Percentiles rank a stretch among this genome's conserved stretches.
Evolutionary conservation across 169 alveolate genomes (phyloP).

Genomic region (Amoebophrya sp.): DNA sequence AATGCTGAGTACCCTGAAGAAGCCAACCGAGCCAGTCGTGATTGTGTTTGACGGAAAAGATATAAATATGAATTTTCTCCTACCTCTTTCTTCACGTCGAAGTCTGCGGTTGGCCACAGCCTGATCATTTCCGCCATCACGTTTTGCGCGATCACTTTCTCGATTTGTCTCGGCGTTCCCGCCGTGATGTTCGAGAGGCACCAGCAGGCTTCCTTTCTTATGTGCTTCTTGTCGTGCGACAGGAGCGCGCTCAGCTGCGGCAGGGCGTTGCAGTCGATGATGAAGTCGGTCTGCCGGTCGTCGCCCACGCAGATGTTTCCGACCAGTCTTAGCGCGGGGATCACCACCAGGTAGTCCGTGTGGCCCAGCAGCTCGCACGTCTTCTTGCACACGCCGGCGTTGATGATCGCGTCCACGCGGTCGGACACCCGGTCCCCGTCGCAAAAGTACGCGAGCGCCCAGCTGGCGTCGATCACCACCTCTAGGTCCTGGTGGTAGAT

Average conservation of each 20-base stretch:
- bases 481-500: slow-evolving; percentile 45
- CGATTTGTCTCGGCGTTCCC: slow-evolving; percentile 43
- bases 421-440: slow-evolving; percentile 62
- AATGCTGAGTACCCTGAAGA: too few relatives aligned
- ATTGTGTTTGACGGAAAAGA: too few relatives aligned
- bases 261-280: slow-evolving; percentile 78
- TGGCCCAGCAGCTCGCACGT: slow-evolving; percentile 59
- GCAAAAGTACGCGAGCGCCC: slow-evolving; percentile 75
- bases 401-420: slow-evolving; percentile 54
- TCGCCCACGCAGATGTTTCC: slow-evolving; percentile 93
- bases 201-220: slow-evolving; percentile 96
- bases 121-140: too few relatives aligned
- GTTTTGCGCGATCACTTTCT: too few relatives aligned
- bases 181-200: slow-evolving; percentile 89
- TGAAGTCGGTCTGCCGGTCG: slow-evolving; percentile 85
- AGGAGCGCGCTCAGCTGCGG: slow-evolving; percentile 58
- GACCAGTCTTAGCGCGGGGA: slow-evolving; percentile 90
- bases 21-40: too few relatives aligned
- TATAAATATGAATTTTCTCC: too few relatives aligned
- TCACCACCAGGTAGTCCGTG: slow-evolving; percentile 63
- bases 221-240: slow-evolving; percentile 66
- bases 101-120: too few relatives aligned
- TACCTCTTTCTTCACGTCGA: too few relatives aligned
- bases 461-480: slow-evolving; percentile 60
- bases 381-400: slow-evolving; percentile 8